Evolutionary conservation across 805 yeast species (phyloP).

Genomic region (Kuraishia ogatae): DNA sequence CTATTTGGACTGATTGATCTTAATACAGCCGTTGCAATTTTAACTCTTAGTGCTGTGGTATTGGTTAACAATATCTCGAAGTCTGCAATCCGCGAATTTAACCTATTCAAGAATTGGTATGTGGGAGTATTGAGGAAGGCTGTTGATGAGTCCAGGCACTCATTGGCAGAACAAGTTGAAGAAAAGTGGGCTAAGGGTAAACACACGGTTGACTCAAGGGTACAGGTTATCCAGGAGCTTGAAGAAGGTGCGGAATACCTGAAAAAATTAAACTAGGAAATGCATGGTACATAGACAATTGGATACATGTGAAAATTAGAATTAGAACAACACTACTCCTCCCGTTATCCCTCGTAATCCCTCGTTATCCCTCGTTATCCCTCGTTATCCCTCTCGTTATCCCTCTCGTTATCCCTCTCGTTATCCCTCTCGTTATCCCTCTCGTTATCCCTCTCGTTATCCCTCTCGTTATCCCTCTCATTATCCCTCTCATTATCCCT

Average conservation of each 20-base stretch:
- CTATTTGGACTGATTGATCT: constrained; percentile 4
- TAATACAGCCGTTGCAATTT: constrained; percentile 26
- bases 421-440: no score
- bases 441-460: no score
- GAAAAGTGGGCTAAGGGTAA: background rate
- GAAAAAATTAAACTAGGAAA: background rate
- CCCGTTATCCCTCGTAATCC: no score
- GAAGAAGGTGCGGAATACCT: constrained; percentile 2
- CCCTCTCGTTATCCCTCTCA: no score
- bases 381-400: no score
- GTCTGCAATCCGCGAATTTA: constrained; percentile 1
- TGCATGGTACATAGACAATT: no score
- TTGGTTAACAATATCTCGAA: constrained; percentile 20
- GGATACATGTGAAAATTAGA: background rate
- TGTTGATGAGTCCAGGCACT: constrained; percentile 2
- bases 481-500: no score
- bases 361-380: no score
- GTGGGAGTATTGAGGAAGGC: constrained; percentile 2
- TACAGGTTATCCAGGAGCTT: constrained; percentile 2
- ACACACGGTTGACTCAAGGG: background rate
- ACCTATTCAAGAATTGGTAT: constrained; percentile 6
- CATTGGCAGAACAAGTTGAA: constrained; percentile 1
- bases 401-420: no score
- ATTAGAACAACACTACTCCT: no score
- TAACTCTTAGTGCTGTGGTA: constrained; percentile 35